These are phyloP conservation scores for Haplosporangium sp. DNA, from an alignment of 371 early-diverging fungal species.

Conservation along the genomic window DNA sequence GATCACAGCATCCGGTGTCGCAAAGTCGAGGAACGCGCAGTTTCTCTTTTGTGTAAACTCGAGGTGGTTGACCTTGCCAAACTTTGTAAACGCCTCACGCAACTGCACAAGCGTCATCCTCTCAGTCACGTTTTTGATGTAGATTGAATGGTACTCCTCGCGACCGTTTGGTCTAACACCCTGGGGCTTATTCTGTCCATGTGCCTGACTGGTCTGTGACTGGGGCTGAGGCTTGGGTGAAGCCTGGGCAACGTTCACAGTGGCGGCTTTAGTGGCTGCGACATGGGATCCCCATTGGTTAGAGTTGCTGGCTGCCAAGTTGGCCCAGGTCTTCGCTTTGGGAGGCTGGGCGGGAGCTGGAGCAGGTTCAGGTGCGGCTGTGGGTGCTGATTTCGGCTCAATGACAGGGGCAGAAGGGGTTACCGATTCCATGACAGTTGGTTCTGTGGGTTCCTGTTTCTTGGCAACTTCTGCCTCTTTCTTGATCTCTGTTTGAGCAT, in stretches of 20 bases:
- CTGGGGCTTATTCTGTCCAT: constrained; percentile 12
- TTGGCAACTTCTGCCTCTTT: constrained; percentile 12
- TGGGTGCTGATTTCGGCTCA: neutral
- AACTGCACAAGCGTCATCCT: constrained; percentile 47
- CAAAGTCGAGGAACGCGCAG: constrained; percentile 71
- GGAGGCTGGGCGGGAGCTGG: constrained; percentile 21
- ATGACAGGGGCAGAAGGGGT: neutral
- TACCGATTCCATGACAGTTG: neutral
- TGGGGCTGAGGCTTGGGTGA: constrained; percentile 20
- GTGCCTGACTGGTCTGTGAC: constrained; percentile 30
- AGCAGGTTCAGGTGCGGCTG: constrained; percentile 4
- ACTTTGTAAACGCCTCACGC: constrained; percentile 53
- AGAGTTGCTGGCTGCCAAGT: constrained; percentile 56
- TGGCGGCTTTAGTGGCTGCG: constrained; percentile 44
- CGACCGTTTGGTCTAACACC: constrained; percentile 15
- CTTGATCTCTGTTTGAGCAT: constrained; percentile 8
- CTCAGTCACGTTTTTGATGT: constrained; percentile 33
- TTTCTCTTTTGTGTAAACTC: constrained; percentile 60
- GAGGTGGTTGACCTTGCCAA: constrained; percentile 57
- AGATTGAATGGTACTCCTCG: constrained; percentile 26
- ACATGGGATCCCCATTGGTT: constrained; percentile 55
- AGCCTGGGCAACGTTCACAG: constrained; percentile 15
- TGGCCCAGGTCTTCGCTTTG: constrained; percentile 63
- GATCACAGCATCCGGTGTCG: constrained; percentile 56
- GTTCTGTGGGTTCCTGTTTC: constrained; percentile 4